A percentile compares a stretch with the other conserved stretches of the same genome.
Evolutionary conservation across 148 eudicot species (phyloP).

Genomic region (Amaranthus cruentus): DNA sequence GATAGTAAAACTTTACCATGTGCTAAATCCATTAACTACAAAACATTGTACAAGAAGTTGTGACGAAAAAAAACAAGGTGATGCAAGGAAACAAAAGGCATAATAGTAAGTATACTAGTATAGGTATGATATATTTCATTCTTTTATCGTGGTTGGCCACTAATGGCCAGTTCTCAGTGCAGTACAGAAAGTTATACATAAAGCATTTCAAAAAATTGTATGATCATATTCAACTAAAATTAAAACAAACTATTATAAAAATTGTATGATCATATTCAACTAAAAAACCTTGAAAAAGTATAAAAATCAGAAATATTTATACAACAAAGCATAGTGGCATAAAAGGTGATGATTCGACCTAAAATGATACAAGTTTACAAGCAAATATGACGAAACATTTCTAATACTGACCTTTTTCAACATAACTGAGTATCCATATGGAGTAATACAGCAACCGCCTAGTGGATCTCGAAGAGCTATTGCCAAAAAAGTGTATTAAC

Average conservation of each 20-base stretch:
- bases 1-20: conserved; percentile 82
- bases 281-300: not conserved
- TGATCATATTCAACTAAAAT: not conserved
- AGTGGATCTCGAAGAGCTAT: conserved; percentile 90
- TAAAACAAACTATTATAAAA: not conserved
- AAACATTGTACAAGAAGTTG: conserved; percentile 12
- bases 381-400: not conserved
- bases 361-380: not conserved
- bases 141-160: not conserved
- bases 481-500: conserved; percentile 27
- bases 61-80: not conserved
- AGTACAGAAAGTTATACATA: not conserved
- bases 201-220: not conserved
- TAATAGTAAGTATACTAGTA: not conserved
- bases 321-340: not conserved
- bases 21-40: conserved; percentile 87
- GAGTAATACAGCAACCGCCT: conserved; percentile 88
- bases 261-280: not conserved
- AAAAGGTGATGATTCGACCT: not conserved
- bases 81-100: not conserved
- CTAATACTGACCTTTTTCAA: conserved; percentile 58
- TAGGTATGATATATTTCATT: not conserved
- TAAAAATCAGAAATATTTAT: not conserved
- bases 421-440: conserved; percentile 82
- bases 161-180: too few relatives aligned